A percentile compares a stretch with the other conserved stretches of the same genome.
These are phyloP conservation scores for Irpex sp. DNA, from an alignment of 1,284 basidiomycete genomes.

Conservation along the genomic window DNA sequence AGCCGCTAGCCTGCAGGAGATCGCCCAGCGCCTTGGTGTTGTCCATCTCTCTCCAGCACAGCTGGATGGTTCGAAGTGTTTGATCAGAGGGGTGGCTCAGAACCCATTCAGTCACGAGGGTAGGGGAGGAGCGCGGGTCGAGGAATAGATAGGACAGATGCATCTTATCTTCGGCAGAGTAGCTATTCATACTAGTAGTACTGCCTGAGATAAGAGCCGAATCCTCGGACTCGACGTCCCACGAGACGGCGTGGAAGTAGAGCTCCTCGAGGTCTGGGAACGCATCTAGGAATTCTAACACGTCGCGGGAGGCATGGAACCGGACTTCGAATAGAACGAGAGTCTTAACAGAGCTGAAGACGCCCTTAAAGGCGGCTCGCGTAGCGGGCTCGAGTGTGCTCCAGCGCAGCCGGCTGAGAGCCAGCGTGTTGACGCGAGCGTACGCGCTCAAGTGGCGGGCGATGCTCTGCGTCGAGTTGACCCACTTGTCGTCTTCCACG, in stretches of 20 bases:
- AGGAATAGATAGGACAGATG: slow-evolving; percentile 26
- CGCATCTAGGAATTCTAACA: slow-evolving; percentile 23
- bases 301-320: slow-evolving; percentile 24
- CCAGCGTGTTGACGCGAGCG: slow-evolving; percentile 19
- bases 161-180: slow-evolving; percentile 15
- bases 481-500: slow-evolving; percentile 25
- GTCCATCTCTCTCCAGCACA: slow-evolving; percentile 28
- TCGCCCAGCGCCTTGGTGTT: slow-evolving; percentile 24
- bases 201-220: not conserved
- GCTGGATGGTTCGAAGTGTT: slow-evolving; percentile 24
- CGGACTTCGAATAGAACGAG: slow-evolving; percentile 28
- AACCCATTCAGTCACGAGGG: slow-evolving; percentile 27
- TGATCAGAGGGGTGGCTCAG: slow-evolving; percentile 23
- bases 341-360: slow-evolving; percentile 19
- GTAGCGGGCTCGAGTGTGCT: slow-evolving; percentile 19
- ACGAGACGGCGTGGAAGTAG: slow-evolving; percentile 29
- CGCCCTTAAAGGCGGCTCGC: slow-evolving; percentile 17
- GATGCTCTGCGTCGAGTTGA: slow-evolving; percentile 18
- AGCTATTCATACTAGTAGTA: not conserved
- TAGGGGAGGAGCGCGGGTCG: slow-evolving; percentile 26
- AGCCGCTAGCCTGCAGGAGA: slow-evolving; percentile 24
- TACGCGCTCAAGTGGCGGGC: slow-evolving; percentile 16
- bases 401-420: slow-evolving; percentile 24
- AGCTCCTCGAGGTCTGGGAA: slow-evolving; percentile 25
- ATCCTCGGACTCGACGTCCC: slow-evolving; percentile 20